phyloP scores from a whole-genome alignment of 805 yeast genomes.

The Cyberlindnera xylosilytica region DNA sequence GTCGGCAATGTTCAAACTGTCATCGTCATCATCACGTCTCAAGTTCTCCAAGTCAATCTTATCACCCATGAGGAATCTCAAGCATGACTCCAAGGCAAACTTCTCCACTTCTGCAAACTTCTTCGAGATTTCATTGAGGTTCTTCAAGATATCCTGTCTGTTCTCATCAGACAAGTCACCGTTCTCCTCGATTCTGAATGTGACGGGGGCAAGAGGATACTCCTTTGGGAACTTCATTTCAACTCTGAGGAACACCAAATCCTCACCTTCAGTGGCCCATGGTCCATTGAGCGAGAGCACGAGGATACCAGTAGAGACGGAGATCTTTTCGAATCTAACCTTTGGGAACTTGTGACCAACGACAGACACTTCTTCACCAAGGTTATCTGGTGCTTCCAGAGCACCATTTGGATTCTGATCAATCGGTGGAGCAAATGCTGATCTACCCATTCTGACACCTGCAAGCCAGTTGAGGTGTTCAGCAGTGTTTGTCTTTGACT shows the following conservation, averaged over 20 bases:
- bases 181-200: constrained; percentile 73
- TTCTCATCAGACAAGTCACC: constrained; percentile 55
- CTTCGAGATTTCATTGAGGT: constrained; percentile 52
- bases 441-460: constrained; percentile 65
- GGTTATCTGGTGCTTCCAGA: constrained; percentile 49
- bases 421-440: constrained; percentile 27
- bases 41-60: constrained; percentile 45
- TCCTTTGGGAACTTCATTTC: constrained; percentile 65
- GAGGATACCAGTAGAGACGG: constrained; percentile 81
- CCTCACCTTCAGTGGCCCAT: constrained; percentile 46
- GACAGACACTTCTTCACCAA: constrained; percentile 88
- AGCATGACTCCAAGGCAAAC: constrained; percentile 77
- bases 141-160: constrained; percentile 47
- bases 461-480: constrained; percentile 89
- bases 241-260: constrained; percentile 61
- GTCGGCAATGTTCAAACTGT: constrained; percentile 26
- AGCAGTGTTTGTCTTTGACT: constrained; percentile 34
- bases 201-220: constrained; percentile 67
- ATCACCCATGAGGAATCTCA: constrained; percentile 81
- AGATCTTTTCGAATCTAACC: constrained; percentile 78
- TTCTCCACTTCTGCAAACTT: constrained; percentile 53
- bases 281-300: constrained; percentile 80
- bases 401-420: constrained; percentile 34
- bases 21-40: constrained; percentile 35
- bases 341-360: constrained; percentile 90